Conservation (phyloP, 495 filamentous ascomycete genomes). For the Penicillium subrubescens region DNA sequence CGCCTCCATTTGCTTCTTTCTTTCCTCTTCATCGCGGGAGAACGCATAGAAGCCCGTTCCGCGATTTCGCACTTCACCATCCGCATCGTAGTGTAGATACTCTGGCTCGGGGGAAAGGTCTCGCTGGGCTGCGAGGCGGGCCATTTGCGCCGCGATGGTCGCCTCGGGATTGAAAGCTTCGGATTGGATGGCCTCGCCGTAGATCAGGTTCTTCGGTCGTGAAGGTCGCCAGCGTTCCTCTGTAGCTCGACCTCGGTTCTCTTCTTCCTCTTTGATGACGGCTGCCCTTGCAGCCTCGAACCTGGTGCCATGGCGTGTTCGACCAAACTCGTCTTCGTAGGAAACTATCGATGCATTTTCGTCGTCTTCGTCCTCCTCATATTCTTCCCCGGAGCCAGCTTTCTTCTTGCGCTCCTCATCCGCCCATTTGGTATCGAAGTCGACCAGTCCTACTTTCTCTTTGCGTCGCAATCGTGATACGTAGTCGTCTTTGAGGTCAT, state of each 20-base stretch:
- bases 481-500: slow-evolving; percentile 43
- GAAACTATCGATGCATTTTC: slow-evolving; percentile 68
- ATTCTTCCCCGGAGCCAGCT: slow-evolving; percentile 37
- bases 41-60: slow-evolving; percentile 92
- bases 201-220: slow-evolving; percentile 72
- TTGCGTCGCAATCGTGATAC: slow-evolving; percentile 37
- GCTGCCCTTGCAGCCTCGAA: slow-evolving; percentile 61
- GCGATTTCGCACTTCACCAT: slow-evolving; percentile 77
- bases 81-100: slow-evolving; percentile 81
- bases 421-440: slow-evolving; percentile 95
- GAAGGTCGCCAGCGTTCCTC: slow-evolving; percentile 58
- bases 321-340: slow-evolving; percentile 89
- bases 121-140: slow-evolving; percentile 67
- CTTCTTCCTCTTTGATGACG: slow-evolving; percentile 46
- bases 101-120: slow-evolving; percentile 76
- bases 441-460: slow-evolving; percentile 65
- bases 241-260: slow-evolving; percentile 37
- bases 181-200: slow-evolving; percentile 78
- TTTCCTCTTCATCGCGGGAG: slow-evolving; percentile 63
- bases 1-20: slow-evolving; percentile 74
- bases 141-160: slow-evolving; percentile 63
- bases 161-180: slow-evolving; percentile 76
- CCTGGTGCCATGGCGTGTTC: slow-evolving; percentile 66
- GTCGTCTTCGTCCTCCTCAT: slow-evolving; percentile 43
- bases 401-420: slow-evolving; percentile 54